Evolutionary conservation across 441 rosid species (phyloP), one percentile per base, ranked within the genome.

Genomic region (Erysimum cheiri): DNA sequence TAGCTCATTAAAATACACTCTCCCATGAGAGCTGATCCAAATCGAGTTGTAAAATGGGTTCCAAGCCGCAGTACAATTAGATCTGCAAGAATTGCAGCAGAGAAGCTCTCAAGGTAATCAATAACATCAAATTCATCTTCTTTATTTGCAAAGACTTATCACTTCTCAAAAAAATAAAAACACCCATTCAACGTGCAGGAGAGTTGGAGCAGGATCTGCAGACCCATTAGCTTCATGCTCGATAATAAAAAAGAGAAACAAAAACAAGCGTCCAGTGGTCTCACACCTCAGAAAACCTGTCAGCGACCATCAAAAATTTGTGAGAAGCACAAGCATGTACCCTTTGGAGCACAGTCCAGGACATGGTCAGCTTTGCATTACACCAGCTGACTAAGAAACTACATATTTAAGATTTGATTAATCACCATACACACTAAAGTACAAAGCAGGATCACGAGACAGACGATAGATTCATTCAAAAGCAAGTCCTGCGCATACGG

Each of bases 1-100:
- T 55, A 95, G 99, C 97, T 95, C 52, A 80, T 92, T 61, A 95
- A 89, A 84, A 95, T 92, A 62, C 98, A 92, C 82, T 95, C 98
- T 55, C 98, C 98, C 32, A 83, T 90, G 95, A 80, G 97, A 67
- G 80, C 91, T 81, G 88, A 89, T 80, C 89, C 84, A 19, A 74
- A 80, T 77, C 87, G 91, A 44, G 78, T 81, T 4, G 88, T 95
- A 75, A 80, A 85, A 84, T 88, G 84, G 88, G 78, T 90, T 48
- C 96, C 97, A 32, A 90, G 84, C 75, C 76, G 62, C 58, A 73
- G 71, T 46, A 76, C 89, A 61, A 87, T 92, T 28, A 80, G 64
- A 75, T 87, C 95, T 50, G 97, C 98, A 43, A 88, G 92, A 84
- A 60, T 79, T 62, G 98, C 91, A 63, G 88, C 98, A 29, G 96